A percentile compares a stretch with the other conserved stretches of the same genome.
These are phyloP conservation scores for Maudiozyma saulgeensis DNA, from an alignment of 805 yeast genomes.

Conservation along the genomic window DNA sequence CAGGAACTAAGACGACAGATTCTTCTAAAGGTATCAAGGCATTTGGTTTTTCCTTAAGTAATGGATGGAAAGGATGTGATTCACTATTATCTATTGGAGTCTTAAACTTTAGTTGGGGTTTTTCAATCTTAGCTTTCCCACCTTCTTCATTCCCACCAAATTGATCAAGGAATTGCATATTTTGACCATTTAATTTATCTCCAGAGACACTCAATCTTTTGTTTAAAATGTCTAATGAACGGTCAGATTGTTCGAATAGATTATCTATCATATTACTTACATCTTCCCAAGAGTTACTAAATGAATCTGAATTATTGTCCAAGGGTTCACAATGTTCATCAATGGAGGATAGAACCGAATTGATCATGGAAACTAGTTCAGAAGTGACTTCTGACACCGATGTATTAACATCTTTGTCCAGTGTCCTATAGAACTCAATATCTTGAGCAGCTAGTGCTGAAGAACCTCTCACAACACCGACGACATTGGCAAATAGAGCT, in stretches of 20 bases:
- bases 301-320: constrained; percentile 33
- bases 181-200: constrained; percentile 12
- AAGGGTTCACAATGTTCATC: constrained; percentile 26
- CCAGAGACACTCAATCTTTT: constrained; percentile 9
- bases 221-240: constrained; percentile 43
- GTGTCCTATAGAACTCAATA: constrained; percentile 58
- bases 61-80: constrained; percentile 66
- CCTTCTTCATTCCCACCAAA: constrained; percentile 11
- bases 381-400: constrained; percentile 35
- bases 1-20: constrained; percentile 32
- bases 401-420: constrained; percentile 40
- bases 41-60: constrained; percentile 62
- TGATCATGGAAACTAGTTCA: constrained; percentile 37
- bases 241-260: constrained; percentile 68
- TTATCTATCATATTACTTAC: constrained; percentile 57
- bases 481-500: constrained; percentile 7
- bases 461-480: constrained; percentile 51
- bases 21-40: constrained; percentile 50
- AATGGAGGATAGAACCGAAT: constrained; percentile 34
- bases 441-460: constrained; percentile 70
- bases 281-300: constrained; percentile 47
- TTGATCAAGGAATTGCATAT: constrained; percentile 45
- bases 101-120: constrained; percentile 63
- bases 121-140: constrained; percentile 33
- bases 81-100: constrained; percentile 59